Percentiles rank a stretch among this genome's conserved stretches.
These are phyloP conservation scores for Gynostemma pentaphyllum DNA, from an alignment of 306 rosid species.

Conservation along the genomic window DNA sequence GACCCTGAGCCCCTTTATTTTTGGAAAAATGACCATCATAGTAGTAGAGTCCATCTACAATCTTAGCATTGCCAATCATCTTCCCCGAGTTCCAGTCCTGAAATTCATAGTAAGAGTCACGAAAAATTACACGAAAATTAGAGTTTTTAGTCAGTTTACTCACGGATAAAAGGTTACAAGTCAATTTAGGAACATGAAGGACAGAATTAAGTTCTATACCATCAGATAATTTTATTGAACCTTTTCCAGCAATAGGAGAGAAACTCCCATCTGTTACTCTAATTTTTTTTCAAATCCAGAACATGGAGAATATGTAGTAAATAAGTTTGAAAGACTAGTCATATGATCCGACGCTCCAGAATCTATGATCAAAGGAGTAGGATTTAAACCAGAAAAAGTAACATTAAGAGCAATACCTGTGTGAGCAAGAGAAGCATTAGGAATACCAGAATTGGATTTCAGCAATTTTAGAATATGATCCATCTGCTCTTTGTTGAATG, in stretches of 20 bases:
- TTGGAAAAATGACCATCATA: too few species aligned
- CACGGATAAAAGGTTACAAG: too few species aligned
- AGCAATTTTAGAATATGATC: background rate
- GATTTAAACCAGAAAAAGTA: background rate
- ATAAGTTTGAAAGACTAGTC: background rate
- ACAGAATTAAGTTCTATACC: too few species aligned
- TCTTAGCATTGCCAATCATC: too few species aligned
- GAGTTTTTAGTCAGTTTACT: background rate
- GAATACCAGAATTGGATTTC: slow-evolving; percentile 4
- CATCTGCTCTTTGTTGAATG: background rate
- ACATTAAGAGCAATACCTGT: background rate
- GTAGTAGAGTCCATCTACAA: too few species aligned
- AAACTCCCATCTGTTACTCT: background rate
- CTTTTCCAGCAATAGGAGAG: background rate
- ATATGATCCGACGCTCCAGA: background rate
- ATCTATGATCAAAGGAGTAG: background rate
- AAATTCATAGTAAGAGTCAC: too few species aligned
- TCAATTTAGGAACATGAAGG: too few species aligned
- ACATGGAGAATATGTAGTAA: background rate
- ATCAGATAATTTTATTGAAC: background rate
- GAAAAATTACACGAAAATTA: background rate
- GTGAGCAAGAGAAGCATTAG: background rate
- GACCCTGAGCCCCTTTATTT: too few species aligned
- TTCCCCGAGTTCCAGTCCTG: too few species aligned
- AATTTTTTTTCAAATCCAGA: background rate